Evolutionary conservation across 345 rosid species (phyloP).

Genomic region (Murraya koenigii): DNA sequence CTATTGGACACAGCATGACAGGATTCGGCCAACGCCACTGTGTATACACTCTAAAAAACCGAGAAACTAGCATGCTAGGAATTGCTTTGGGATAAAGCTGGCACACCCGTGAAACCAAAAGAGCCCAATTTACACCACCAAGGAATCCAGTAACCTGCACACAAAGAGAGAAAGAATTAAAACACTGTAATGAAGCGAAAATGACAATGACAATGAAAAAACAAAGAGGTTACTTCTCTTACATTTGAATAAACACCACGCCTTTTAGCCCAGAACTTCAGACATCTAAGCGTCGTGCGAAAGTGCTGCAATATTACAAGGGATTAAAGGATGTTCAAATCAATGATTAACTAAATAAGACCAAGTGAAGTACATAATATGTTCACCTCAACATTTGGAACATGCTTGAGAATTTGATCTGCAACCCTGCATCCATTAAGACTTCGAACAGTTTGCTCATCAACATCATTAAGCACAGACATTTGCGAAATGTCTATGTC

Average conservation of each 20-base stretch:
- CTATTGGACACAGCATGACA: conserved; percentile 70
- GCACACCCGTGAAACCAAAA: conserved; percentile 71
- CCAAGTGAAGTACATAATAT: background rate
- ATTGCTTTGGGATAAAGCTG: conserved; percentile 79
- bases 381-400: conserved; percentile 83
- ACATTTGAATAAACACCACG: conserved; percentile 82
- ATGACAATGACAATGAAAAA: background rate
- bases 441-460: conserved; percentile 91
- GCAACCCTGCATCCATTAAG: conserved; percentile 99
- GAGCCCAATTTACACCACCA: conserved; percentile 81
- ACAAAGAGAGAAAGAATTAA: background rate
- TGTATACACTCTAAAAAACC: conserved; percentile 65
- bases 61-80: conserved; percentile 69
- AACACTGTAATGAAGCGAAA: background rate
- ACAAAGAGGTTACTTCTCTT: conserved; percentile 23
- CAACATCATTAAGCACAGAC: conserved; percentile 66
- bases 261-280: conserved; percentile 72
- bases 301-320: conserved; percentile 53
- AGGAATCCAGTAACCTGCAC: conserved; percentile 70
- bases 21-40: conserved; percentile 89
- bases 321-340: conserved; percentile 11
- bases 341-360: background rate
- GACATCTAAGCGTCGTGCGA: conserved; percentile 56
- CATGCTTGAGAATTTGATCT: conserved; percentile 87
- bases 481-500: conserved; percentile 78